Evolutionary conservation across 139 green algal genomes (phyloP), one percentile per base, ranked within the genome.

Genomic region (Monoraphidium neglectum): DNA sequence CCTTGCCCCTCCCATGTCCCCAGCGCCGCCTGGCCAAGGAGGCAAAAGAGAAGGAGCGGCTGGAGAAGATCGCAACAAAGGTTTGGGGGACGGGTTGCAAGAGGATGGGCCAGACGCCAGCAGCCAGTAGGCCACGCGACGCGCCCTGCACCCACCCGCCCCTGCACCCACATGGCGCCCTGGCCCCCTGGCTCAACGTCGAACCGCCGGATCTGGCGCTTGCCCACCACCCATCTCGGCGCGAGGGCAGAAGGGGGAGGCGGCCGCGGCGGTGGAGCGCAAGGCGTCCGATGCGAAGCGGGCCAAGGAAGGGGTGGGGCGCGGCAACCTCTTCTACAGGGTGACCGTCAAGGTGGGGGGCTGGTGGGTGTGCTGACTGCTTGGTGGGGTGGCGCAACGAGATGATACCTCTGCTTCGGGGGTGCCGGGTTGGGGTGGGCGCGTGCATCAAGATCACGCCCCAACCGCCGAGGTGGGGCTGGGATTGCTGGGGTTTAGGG

Each of bases 21-120:
- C 87, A 95, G 89, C 97, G 94, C 71, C 88, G 94, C 1, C 46
- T 91, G 46, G 89, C 86, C n/a, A 96, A 91, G 76, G 94, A 97
- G 74, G 83, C 88, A 5, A 93, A 91, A 72, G 94, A 97, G 37
- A 64, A 89, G 54, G 87, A 97, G 73, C 80, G 77, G 62, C 79
- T 96, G 38, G 80, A 91, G 64, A 97, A 95, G 84, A 51, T 86
- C 30, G 83, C 84, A 6, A 84, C 70, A 0, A 94, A 96, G 87
- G 86, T 89, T 21, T 8, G 81, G 1, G 23, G 51, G 32, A 60
- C 47, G 12, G 43, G 12, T 12, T 51, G 43, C 43, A 21, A 51
- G 8, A 12, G 43, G 12, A 8, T 51, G 43, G 8, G 43, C 8
- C 8, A 12, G n/a, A n/a, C n/a, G n/a, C n/a, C n/a, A n/a, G n/a